Evolutionary conservation across 768 basidiomycete species (phyloP).

Genomic region (Strobilomyces dryophilus): DNA sequence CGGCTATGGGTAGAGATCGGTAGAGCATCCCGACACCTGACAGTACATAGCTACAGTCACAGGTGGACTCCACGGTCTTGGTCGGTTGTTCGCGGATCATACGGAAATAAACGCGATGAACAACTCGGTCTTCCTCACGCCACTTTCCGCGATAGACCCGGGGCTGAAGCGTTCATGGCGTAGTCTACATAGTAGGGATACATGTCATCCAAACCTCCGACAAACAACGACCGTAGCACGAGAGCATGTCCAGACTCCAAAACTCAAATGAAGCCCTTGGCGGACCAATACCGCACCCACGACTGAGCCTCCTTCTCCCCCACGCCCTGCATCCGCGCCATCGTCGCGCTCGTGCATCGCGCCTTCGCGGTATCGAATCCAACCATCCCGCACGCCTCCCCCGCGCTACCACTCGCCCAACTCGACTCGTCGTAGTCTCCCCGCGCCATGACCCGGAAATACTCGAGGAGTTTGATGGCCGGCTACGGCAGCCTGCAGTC

Average conservation of each 20-base stretch:
- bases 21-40: too few relatives aligned
- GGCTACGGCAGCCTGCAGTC: slow-evolving; percentile 16
- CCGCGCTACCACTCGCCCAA: background rate
- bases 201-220: background rate
- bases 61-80: too few relatives aligned
- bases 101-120: too few relatives aligned
- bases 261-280: background rate
- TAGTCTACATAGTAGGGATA: background rate
- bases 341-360: background rate
- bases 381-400: background rate
- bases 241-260: background rate
- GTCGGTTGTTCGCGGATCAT: too few relatives aligned
- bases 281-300: slow-evolving; percentile 7
- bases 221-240: background rate
- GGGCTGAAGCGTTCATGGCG: too few relatives aligned
- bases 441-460: slow-evolving; percentile 17
- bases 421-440: background rate
- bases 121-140: too few relatives aligned
- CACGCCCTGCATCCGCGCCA: background rate
- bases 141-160: too few relatives aligned
- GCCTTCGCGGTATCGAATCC: background rate
- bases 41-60: too few relatives aligned
- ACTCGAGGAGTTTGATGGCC: slow-evolving; percentile 28
- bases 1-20: too few relatives aligned
- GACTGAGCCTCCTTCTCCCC: background rate